phyloP scores from a whole-genome alignment of 2,329 filamentous ascomycete genomes.

The Aspergillus sp. region DNA sequence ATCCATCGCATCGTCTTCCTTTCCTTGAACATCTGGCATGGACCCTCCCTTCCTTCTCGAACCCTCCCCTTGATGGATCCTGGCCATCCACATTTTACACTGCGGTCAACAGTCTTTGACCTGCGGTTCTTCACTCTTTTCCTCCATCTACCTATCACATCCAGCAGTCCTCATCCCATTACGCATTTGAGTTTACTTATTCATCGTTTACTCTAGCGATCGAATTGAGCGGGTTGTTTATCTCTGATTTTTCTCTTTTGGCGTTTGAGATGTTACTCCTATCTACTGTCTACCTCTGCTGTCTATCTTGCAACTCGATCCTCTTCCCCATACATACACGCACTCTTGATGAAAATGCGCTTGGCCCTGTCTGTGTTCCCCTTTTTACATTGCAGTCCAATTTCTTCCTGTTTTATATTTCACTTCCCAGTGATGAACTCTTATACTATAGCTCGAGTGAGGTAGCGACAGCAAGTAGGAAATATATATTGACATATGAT shows the following conservation, averaged over 20 bases:
- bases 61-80: not conserved
- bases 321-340: not conserved
- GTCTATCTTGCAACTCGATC: not conserved
- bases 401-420: not conserved
- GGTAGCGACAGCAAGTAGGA: conserved; percentile 9
- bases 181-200: conserved; percentile 14
- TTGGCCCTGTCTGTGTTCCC: not conserved
- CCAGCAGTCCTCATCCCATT: conserved; percentile 7
- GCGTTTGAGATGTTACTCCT: conserved; percentile 12
- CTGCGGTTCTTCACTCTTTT: not conserved
- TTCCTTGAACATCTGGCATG: not conserved
- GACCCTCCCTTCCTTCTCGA: not conserved
- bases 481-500: conserved; percentile 13
- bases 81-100: not conserved
- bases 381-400: not conserved
- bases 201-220: conserved; percentile 24
- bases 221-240: conserved; percentile 23
- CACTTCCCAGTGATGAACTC: not conserved
- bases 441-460: conserved; percentile 1
- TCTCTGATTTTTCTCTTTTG: conserved; percentile 15
- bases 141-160: not conserved
- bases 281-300: conserved; percentile 2
- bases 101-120: not conserved
- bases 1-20: not conserved
- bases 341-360: not conserved